Conservation (phyloP, 306 rosid species). For the Prunus campanulata region DNA sequence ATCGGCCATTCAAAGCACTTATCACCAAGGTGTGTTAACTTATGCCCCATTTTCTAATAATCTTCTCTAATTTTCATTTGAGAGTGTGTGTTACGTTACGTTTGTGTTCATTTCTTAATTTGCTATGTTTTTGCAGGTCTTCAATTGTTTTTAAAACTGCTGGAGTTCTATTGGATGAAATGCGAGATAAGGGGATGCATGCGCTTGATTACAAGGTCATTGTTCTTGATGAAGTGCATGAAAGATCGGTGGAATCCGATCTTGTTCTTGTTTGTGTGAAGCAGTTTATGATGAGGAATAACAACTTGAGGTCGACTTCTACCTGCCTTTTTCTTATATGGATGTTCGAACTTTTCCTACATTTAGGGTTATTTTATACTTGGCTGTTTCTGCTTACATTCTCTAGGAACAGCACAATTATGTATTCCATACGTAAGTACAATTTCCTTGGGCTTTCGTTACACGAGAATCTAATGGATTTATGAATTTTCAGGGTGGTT, state of each 20-base stretch:
- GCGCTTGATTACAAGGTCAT: conserved; percentile 83
- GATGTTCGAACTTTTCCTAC: not conserved
- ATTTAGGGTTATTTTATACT: not conserved
- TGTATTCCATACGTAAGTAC: not conserved
- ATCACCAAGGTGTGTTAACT: conserved; percentile 44
- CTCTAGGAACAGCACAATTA: not conserved
- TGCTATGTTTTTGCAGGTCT: conserved; percentile 41
- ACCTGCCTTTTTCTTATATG: not conserved
- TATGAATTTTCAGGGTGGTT: conserved; percentile 61
- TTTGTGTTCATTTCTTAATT: not conserved
- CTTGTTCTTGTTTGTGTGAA: conserved; percentile 84
- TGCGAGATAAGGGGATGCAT: conserved; percentile 69
- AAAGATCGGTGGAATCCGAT: conserved; percentile 93
- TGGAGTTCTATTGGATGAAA: conserved; percentile 86
- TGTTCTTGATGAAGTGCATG: conserved; percentile 93
- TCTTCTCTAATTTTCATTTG: not conserved
- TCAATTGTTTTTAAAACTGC: conserved; percentile 84
- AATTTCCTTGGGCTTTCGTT: conserved; percentile 11
- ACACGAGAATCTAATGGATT: conserved; percentile 26
- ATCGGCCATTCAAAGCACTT: conserved; percentile 73
- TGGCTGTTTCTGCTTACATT: not conserved
- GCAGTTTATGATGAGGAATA: conserved; percentile 72
- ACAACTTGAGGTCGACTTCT: conserved; percentile 61
- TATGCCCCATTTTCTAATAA: not conserved
- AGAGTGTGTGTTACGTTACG: not conserved